Evolutionary conservation across 2,329 filamentous ascomycete genomes (phyloP), one percentile per base, ranked within the genome.

Genomic region (Fusarium ramigenum): DNA sequence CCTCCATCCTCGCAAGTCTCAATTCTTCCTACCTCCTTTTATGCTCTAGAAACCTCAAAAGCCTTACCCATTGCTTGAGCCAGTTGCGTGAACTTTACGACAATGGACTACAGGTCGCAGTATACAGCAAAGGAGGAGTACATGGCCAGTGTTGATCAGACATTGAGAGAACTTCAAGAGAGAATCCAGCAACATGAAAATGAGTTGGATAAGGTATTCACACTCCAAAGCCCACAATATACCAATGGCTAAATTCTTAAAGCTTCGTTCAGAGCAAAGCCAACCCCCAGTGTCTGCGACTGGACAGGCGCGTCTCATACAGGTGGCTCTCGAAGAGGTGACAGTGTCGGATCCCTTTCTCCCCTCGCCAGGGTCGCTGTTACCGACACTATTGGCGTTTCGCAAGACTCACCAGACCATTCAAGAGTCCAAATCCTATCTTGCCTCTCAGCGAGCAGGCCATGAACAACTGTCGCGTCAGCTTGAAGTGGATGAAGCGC

Each of bases 381-480:
- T 96, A 11, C 93, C 93, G 7, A 89, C 91, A 11, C 84, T 97
- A 9, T 80, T 96, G 44, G 93, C 93, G 10, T 82, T 94, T 60
- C 90, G 92, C 58, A 90, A 88, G 75, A 91, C 92, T 6, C 87
- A 91, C 65, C 85, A 88, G 63, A 90, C 90, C 21, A 88, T 93
- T 54, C 81, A 86, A 66, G 91, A 93, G 74, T 92, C 91, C 23
- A 90, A 89, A 73, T 82, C 84, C 25, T 90, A 90, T 60, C 85
- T 93, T 18, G 78, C 80, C 9, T 80, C 83, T 8, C 86, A 87
- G 40, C 80, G 80, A 19, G 65, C 80, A 10, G 80, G 83, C 4
- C 80, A 87, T 9, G 83, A 86, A 52, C 79, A 83, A 32, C 80
- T 84, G 4, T 83, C 83, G 68, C 83, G 83, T 47, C 83, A 83